phyloP scores from a whole-genome alignment of 2,329 filamentous ascomycete genomes.

The Alternaria triticimaculans region DNA sequence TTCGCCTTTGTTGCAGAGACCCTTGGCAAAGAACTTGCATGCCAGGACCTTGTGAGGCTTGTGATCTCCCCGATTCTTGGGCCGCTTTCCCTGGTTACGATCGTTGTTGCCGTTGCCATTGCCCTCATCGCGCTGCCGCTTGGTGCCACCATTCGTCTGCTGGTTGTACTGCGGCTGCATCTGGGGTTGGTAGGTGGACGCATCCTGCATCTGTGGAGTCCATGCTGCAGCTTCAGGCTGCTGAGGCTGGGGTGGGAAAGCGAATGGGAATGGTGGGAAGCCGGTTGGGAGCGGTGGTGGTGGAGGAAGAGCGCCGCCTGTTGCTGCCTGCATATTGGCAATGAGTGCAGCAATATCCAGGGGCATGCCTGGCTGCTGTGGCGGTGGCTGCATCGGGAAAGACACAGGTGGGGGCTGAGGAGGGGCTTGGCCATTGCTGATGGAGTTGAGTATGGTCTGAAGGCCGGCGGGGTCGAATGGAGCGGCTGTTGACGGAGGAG shows the following conservation, averaged over 20 bases:
- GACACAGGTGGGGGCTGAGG: conserved; percentile 21
- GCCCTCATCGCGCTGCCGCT: conserved; percentile 45
- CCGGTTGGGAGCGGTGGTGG: conserved; percentile 33
- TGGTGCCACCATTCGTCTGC: conserved; percentile 41
- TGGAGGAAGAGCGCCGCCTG: conserved; percentile 24
- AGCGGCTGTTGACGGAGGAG: conserved; percentile 22
- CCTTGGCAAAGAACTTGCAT: conserved; percentile 73
- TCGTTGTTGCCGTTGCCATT: conserved; percentile 34
- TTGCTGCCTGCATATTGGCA: conserved; percentile 31
- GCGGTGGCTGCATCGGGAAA: conserved; percentile 16
- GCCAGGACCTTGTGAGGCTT: conserved; percentile 53
- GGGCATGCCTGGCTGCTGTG: conserved; percentile 21
- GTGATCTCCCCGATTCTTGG: conserved; percentile 28
- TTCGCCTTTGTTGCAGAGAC: conserved; percentile 74
- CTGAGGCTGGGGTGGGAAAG: conserved; percentile 20
- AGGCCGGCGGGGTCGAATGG: conserved; percentile 37
- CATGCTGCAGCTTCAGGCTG: conserved; percentile 16
- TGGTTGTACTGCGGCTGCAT: conserved; percentile 28
- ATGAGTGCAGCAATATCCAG: conserved; percentile 34
- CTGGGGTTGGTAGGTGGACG: conserved; percentile 15
- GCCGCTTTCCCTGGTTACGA: conserved; percentile 61
- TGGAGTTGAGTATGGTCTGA: conserved; percentile 36
- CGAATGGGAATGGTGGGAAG: conserved; percentile 23
- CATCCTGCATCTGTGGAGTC: conserved; percentile 22
- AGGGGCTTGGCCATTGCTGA: conserved; percentile 18